These are phyloP conservation scores for Collybiopsis luxurians DNA, from an alignment of 768 basidiomycete species.

Conservation along the genomic window DNA sequence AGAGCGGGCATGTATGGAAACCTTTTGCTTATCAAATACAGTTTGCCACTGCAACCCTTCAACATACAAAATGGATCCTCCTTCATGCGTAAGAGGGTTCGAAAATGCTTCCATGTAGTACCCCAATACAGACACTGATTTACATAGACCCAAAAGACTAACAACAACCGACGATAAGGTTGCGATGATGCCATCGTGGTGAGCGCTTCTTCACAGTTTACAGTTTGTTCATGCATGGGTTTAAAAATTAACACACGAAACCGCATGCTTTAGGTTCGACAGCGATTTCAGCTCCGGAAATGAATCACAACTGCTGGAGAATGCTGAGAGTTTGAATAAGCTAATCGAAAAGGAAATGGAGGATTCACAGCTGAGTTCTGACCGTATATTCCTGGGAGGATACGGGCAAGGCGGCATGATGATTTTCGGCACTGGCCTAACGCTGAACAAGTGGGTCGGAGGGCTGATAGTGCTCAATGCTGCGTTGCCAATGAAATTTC, in stretches of 20 bases:
- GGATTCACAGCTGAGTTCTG: slow-evolving; percentile 54
- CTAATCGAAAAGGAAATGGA: slow-evolving; percentile 78
- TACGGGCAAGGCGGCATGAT: slow-evolving; percentile 86
- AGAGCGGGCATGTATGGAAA: slow-evolving; percentile 72
- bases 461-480: slow-evolving; percentile 75
- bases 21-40: slow-evolving; percentile 71
- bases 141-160: neutral
- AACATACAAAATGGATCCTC: slow-evolving; percentile 86
- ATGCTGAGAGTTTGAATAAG: slow-evolving; percentile 14
- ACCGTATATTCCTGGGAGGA: slow-evolving; percentile 80
- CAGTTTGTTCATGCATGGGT: neutral
- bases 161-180: neutral
- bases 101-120: too few species aligned
- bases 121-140: neutral
- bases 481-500: slow-evolving; percentile 68
- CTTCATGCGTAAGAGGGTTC: slow-evolving; percentile 70
- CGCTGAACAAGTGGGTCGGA: slow-evolving; percentile 60
- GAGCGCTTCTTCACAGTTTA: neutral
- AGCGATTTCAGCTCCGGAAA: neutral
- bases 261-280: neutral
- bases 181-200: neutral
- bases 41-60: slow-evolving; percentile 41
- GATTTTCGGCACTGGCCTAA: slow-evolving; percentile 72
- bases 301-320: neutral
- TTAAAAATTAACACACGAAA: neutral